phyloP scores from a whole-genome alignment of 2,329 filamentous ascomycete species.

The Rhinocladiella similis region DNA sequence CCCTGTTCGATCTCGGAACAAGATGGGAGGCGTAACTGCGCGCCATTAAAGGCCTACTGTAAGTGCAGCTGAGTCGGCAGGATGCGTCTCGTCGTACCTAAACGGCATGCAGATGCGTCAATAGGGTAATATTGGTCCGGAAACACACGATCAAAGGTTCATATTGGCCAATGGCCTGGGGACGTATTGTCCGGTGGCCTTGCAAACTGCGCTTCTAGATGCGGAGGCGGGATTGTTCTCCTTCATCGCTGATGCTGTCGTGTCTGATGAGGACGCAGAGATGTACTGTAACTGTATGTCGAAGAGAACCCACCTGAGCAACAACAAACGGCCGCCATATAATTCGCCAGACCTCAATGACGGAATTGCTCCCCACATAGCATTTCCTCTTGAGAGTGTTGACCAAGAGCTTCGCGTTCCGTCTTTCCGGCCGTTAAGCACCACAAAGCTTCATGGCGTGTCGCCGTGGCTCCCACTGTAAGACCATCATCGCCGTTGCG shows the following conservation, averaged over 20 bases:
- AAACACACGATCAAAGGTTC: background rate
- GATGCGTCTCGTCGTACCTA: background rate
- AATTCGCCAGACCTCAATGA: background rate
- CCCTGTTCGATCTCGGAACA: background rate
- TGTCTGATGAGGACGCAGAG: background rate
- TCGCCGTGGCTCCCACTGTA: slow-evolving; percentile 4
- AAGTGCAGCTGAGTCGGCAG: background rate
- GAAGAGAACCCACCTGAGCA: too few species aligned
- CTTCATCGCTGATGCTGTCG: background rate
- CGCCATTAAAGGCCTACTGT: background rate
- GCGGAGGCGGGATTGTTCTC: background rate
- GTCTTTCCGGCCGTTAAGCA: background rate
- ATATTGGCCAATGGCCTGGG: background rate
- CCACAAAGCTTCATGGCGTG: background rate
- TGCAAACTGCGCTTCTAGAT: background rate
- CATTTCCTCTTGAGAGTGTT: background rate
- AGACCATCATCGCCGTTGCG: background rate
- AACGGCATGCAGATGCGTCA: background rate
- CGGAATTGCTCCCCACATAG: background rate
- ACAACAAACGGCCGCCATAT: too few species aligned
- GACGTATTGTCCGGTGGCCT: background rate
- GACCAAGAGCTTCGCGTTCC: background rate
- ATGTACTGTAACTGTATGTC: background rate
- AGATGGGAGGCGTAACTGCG: background rate
- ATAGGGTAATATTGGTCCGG: background rate